Percentiles rank a stretch among this genome's conserved stretches.
These are phyloP conservation scores for Phytophthora hibernalis DNA, from an alignment of 352 stramenopile species.

Conservation along the genomic window DNA sequence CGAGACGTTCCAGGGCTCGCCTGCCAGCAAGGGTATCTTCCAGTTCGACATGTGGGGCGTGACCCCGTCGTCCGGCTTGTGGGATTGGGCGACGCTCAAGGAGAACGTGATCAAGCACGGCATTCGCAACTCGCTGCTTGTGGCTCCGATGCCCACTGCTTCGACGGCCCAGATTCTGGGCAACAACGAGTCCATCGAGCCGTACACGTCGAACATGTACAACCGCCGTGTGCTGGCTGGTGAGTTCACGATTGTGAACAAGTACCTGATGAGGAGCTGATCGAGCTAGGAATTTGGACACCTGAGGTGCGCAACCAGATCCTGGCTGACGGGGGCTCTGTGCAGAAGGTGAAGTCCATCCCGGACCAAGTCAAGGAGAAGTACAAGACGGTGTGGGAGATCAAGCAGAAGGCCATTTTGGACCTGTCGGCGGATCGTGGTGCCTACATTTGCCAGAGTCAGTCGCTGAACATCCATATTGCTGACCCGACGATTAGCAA, in stretches of 20 bases:
- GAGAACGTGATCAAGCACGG: constrained; percentile 94
- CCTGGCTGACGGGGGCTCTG: constrained; percentile 96
- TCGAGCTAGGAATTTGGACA: constrained; percentile 96
- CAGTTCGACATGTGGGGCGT: constrained; percentile 99
- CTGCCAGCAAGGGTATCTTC: constrained; percentile 96
- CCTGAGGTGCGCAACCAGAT: constrained; percentile 98
- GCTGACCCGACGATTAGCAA: constrained; percentile 97
- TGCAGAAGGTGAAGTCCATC: constrained; percentile 93
- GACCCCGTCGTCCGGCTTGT: constrained; percentile 90
- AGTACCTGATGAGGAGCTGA: constrained; percentile 98
- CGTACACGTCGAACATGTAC: constrained; percentile 99
- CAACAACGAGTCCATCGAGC: constrained; percentile 99
- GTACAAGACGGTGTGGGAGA: constrained; percentile 99
- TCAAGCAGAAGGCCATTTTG: constrained; percentile 97
- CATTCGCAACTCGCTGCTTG: constrained; percentile 98
- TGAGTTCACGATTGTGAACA: constrained; percentile 99
- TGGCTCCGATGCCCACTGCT: constrained; percentile 99
- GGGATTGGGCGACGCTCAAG: constrained; percentile 97
- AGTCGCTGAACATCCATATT: constrained; percentile 99
- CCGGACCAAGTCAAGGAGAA: constrained; percentile 92
- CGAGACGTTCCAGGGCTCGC: constrained; percentile 96
- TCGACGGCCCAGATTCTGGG: constrained; percentile 99
- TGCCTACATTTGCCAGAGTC: constrained; percentile 98
- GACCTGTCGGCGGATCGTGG: constrained; percentile 98
- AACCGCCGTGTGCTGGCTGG: constrained; percentile 98